These are phyloP conservation scores for Crucihimalaya himalaica DNA, from an alignment of 345 rosid species.

Conservation along the genomic window DNA sequence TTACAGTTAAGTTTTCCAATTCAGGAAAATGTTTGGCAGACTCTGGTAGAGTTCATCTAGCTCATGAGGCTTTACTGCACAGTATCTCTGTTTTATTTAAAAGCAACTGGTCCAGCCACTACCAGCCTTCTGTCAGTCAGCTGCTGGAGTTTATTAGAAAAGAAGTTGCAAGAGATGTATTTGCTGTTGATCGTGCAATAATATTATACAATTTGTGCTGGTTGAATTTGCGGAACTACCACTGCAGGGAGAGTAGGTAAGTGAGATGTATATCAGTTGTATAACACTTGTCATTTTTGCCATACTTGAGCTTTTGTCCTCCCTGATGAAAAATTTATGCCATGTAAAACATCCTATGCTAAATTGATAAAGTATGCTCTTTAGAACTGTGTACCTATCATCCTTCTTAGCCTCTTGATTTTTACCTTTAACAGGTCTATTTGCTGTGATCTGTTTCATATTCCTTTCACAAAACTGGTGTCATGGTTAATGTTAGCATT, in stretches of 20 bases:
- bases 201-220: slow-evolving; percentile 64
- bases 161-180: slow-evolving; percentile 59
- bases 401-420: slow-evolving; percentile 24
- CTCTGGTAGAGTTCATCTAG: slow-evolving; percentile 56
- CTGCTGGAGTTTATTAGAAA: slow-evolving; percentile 68
- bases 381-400: slow-evolving; percentile 8
- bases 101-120: slow-evolving; percentile 47
- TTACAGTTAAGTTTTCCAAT: slow-evolving; percentile 28
- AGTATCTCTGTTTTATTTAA: slow-evolving; percentile 55
- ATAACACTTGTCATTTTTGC: neutral
- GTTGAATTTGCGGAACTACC: slow-evolving; percentile 58
- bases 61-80: slow-evolving; percentile 62
- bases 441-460: slow-evolving; percentile 62
- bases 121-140: slow-evolving; percentile 38
- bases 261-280: slow-evolving; percentile 16
- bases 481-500: slow-evolving; percentile 78
- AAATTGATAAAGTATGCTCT: slow-evolving; percentile 23
- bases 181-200: slow-evolving; percentile 71
- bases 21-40: slow-evolving; percentile 73
- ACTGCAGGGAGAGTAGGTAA: slow-evolving; percentile 61
- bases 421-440: slow-evolving; percentile 50
- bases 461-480: slow-evolving; percentile 56
- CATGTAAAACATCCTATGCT: slow-evolving; percentile 18
- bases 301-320: slow-evolving; percentile 13
- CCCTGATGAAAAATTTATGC: slow-evolving; percentile 11